Percentiles rank a stretch among this genome's conserved stretches.
These are phyloP conservation scores for Fusarium vanettenii DNA, from an alignment of 2,329 filamentous ascomycete genomes.

Conservation along the genomic window DNA sequence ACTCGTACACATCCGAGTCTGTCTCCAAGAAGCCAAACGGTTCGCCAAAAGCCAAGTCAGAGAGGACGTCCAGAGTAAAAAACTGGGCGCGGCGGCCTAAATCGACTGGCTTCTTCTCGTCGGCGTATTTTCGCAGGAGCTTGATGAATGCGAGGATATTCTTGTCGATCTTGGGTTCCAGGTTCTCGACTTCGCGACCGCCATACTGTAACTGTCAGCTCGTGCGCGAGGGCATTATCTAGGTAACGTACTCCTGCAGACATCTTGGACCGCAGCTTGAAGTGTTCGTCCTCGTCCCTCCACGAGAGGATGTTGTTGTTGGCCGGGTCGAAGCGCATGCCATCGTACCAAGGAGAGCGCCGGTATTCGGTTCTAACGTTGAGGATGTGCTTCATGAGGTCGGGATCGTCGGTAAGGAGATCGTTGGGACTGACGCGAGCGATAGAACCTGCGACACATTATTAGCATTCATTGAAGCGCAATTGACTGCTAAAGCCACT, in stretches of 20 bases:
- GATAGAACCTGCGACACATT: slow-evolving; percentile 43
- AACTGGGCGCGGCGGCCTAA: slow-evolving; percentile 60
- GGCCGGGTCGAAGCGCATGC: slow-evolving; percentile 63
- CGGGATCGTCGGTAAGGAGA: slow-evolving; percentile 53
- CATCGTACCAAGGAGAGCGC: slow-evolving; percentile 58
- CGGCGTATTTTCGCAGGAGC: slow-evolving; percentile 42
- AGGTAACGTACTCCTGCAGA: slow-evolving; percentile 56
- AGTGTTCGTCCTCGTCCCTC: slow-evolving; percentile 57
- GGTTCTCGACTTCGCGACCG: slow-evolving; percentile 62
- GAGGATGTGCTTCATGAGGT: slow-evolving; percentile 50
- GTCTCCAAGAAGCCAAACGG: slow-evolving; percentile 59
- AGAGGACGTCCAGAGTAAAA: slow-evolving; percentile 66
- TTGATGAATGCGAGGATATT: slow-evolving; percentile 58
- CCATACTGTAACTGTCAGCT: slow-evolving; percentile 51
- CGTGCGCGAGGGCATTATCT: not conserved
- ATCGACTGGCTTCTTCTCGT: slow-evolving; percentile 46
- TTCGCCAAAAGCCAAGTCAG: slow-evolving; percentile 60
- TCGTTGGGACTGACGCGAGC: slow-evolving; percentile 56
- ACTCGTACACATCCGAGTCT: slow-evolving; percentile 60
- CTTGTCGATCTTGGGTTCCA: slow-evolving; percentile 62
- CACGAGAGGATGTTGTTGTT: slow-evolving; percentile 63
- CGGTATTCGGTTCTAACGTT: slow-evolving; percentile 49
- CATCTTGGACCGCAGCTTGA: slow-evolving; percentile 60
- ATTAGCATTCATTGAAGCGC: not conserved
- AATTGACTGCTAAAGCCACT: not conserved